These are phyloP conservation scores for Candida suzukii DNA, from an alignment of 805 yeast genomes.

Conservation along the genomic window DNA sequence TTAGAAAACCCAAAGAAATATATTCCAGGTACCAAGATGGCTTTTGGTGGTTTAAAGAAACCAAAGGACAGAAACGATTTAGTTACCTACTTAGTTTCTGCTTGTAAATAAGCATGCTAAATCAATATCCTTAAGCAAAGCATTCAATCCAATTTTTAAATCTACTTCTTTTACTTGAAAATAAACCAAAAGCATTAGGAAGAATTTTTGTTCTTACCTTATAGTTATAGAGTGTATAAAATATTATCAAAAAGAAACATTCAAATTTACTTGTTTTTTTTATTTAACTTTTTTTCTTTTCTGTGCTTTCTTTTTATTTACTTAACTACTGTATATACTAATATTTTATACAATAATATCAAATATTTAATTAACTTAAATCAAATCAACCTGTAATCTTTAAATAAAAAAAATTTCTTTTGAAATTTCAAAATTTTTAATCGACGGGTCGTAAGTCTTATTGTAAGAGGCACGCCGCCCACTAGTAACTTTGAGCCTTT, in stretches of 20 bases:
- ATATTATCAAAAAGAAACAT: background rate
- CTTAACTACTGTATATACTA: background rate
- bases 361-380: too few relatives aligned
- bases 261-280: too few relatives aligned
- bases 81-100: constrained; percentile 69
- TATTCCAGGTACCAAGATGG: constrained; percentile 99
- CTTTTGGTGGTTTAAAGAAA: constrained; percentile 99
- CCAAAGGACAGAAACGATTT: constrained; percentile 97
- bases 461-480: too few relatives aligned
- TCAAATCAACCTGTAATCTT: too few relatives aligned
- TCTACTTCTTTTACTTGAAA: too few relatives aligned
- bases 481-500: too few relatives aligned
- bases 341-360: too few relatives aligned
- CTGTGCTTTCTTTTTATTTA: background rate
- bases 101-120: constrained; percentile 34
- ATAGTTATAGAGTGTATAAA: background rate
- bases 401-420: too few relatives aligned
- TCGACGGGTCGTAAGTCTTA: too few relatives aligned
- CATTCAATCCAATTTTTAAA: background rate
- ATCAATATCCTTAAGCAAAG: background rate
- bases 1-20: constrained; percentile 99
- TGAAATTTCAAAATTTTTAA: too few relatives aligned
- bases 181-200: too few relatives aligned
- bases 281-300: background rate
- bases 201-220: background rate